Evolutionary conservation across 306 rosid species (phyloP).

Genomic region (Malus sylvestris): DNA sequence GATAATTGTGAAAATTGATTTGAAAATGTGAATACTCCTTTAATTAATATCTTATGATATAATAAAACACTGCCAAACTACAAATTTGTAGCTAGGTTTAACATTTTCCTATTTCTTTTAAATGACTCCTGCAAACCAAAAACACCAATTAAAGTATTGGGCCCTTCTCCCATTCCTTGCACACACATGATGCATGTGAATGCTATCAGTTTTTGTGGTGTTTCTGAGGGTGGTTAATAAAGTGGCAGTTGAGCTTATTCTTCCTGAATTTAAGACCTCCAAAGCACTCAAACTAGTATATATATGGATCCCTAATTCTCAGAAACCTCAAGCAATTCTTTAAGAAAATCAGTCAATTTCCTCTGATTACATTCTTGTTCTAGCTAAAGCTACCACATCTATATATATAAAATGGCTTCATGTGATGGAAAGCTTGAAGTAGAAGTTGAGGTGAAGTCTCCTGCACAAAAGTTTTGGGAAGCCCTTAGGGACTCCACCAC

Average conservation of each 20-base stretch:
- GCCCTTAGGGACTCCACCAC: conserved; percentile 28
- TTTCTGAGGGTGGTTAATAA: background rate
- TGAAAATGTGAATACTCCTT: too few relatives aligned
- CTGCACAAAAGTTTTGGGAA: conserved; percentile 36
- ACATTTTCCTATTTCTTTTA: too few relatives aligned
- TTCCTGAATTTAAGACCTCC: conserved; percentile 37
- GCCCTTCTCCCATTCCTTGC: background rate
- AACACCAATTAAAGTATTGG: background rate
- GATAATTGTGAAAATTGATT: too few relatives aligned
- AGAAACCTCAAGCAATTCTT: background rate
- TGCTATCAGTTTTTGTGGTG: background rate
- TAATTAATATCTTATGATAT: too few relatives aligned
- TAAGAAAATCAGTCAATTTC: too few relatives aligned
- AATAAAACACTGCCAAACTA: background rate
- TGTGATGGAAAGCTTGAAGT: conserved; percentile 30
- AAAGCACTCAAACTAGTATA: background rate
- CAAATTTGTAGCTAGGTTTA: background rate
- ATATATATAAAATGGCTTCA: conserved; percentile 15
- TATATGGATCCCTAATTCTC: conserved; percentile 1
- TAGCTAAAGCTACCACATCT: background rate
- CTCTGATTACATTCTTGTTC: background rate
- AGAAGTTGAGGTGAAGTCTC: conserved; percentile 39
- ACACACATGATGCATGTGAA: background rate
- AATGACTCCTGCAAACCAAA: background rate
- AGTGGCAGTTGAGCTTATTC: conserved; percentile 25